Base-by-base conservation (phyloP, 2,329 filamentous ascomycete species). In the Epichloe glyceriae region DNA sequence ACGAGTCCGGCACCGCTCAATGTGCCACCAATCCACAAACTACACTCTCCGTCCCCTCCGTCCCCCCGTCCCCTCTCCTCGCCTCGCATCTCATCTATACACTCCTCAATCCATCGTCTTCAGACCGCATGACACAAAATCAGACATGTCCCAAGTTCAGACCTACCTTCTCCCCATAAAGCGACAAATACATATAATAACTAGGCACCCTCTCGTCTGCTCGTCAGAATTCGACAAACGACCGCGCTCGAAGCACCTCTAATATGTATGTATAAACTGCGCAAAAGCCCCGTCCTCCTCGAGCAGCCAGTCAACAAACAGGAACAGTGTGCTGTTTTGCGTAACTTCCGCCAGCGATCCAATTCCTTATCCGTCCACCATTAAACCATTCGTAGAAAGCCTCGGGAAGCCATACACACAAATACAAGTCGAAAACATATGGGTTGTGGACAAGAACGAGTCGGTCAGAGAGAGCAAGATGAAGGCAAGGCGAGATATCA, bases 401-500 rank as follows among this genome's bases (percentile, higher is more conserved):
- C 39, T 43, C 20, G 20, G 33, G 34, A 34, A 43, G 33, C 26
- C 17, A 50, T 20, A 30, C 26, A 47, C 51, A 50, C 43, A 44
- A 52, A 41, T 47, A 47, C 48, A 47, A 38, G 34, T 53, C 52
- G 46, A 42, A 20, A 50, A 42, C 38, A 46, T 46, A n/a, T 34
- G 26, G 34, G 43, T 22, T 43, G 42, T 37, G 49, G 47, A 47
- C 38, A 33, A 30, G 4, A 44, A 47, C 33, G 47, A 46, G 20
- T 41, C 43, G 33, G 38, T 45, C 46, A 38, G 30, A 19, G 50
- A 58, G 60, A 17, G 19, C 58, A 57, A 60, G 61, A 60, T 59
- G 59, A 56, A 58, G 60, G 58, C 60, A 60, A 64, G 63, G 63
- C 62, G 59, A 67, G 61, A 67, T 65, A 67, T 67, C 64, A 67